Conservation (phyloP, 495 filamentous ascomycete species). For the Podospora appendiculata region DNA sequence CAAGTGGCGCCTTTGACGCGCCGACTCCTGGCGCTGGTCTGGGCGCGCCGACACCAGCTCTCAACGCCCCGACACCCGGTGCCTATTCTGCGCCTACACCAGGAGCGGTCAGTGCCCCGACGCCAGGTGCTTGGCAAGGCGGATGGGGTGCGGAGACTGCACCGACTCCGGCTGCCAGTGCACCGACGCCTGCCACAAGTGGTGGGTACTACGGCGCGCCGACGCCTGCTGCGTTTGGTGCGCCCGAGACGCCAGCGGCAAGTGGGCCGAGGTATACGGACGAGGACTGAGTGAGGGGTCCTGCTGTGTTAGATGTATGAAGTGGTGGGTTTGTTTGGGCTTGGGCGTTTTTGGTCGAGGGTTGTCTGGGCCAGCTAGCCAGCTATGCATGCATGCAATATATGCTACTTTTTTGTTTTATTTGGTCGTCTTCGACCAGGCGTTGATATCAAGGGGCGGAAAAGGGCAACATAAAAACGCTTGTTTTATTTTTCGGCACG, state of each 20-base stretch:
- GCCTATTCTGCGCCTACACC: constrained; percentile 64
- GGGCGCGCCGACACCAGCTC: constrained; percentile 64
- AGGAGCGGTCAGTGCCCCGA: constrained; percentile 46
- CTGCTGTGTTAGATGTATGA: no score
- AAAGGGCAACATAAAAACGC: no score
- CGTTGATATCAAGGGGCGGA: no score
- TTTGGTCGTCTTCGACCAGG: no score
- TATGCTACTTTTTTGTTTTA: no score
- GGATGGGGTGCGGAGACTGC: constrained; percentile 52
- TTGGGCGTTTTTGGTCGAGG: background rate
- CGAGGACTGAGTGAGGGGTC: constrained; percentile 25
- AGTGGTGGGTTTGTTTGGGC: background rate
- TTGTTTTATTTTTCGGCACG: no score
- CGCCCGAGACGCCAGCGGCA: constrained; percentile 68
- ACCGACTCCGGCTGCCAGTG: constrained; percentile 49
- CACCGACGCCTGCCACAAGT: constrained; percentile 65
- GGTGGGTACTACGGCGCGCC: constrained; percentile 61
- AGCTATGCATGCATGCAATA: no score
- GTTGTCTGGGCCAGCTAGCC: no score
- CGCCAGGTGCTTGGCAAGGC: constrained; percentile 44
- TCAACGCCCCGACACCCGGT: constrained; percentile 76
- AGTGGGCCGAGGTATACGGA: constrained; percentile 51
- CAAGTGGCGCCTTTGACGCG: constrained; percentile 59
- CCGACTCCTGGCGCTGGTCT: constrained; percentile 67
- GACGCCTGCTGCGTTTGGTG: constrained; percentile 67